Evolutionary conservation across 805 yeast genomes (phyloP).

Genomic region (Blastobotrys terrestris): DNA sequence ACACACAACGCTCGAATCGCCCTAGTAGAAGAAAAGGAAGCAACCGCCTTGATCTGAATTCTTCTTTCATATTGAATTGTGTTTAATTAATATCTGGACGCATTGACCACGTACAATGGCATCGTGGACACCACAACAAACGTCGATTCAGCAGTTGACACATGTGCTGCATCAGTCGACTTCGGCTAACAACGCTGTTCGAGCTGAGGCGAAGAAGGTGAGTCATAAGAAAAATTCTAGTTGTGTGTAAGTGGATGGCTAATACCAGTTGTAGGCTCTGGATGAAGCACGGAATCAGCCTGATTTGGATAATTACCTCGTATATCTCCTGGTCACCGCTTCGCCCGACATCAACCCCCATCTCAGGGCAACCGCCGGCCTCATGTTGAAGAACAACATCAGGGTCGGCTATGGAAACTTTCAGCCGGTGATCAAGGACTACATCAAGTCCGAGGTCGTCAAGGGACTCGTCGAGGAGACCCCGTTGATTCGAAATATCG

Average conservation of each 20-base stretch:
- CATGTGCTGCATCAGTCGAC: conserved; percentile 65
- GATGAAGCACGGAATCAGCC: conserved; percentile 63
- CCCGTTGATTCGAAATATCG: conserved; percentile 70
- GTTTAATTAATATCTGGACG: neutral
- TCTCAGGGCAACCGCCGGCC: conserved; percentile 82
- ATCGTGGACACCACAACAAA: conserved; percentile 63
- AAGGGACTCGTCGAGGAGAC: conserved; percentile 48
- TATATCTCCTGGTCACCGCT: conserved; percentile 58
- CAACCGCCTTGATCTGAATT: too few relatives aligned
- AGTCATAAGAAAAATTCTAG: conserved; percentile 5
- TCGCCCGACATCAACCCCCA: conserved; percentile 41
- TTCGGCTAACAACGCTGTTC: conserved; percentile 47
- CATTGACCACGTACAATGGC: conserved; percentile 11
- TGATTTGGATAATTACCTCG: conserved; percentile 75
- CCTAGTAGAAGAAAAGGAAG: neutral
- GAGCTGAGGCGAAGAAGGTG: conserved; percentile 59
- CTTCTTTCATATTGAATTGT: too few relatives aligned
- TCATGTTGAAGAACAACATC: conserved; percentile 72
- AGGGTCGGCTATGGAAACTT: conserved; percentile 30
- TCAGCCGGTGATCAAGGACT: conserved; percentile 29
- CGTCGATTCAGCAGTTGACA: conserved; percentile 57
- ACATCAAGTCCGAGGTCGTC: conserved; percentile 40
- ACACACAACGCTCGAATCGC: too few relatives aligned
- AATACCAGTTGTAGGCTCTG: conserved; percentile 38
- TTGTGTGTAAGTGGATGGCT: too few relatives aligned